Evolutionary conservation across 208 protist genomes (phyloP).

Genomic region (Porcisia hertigi): DNA sequence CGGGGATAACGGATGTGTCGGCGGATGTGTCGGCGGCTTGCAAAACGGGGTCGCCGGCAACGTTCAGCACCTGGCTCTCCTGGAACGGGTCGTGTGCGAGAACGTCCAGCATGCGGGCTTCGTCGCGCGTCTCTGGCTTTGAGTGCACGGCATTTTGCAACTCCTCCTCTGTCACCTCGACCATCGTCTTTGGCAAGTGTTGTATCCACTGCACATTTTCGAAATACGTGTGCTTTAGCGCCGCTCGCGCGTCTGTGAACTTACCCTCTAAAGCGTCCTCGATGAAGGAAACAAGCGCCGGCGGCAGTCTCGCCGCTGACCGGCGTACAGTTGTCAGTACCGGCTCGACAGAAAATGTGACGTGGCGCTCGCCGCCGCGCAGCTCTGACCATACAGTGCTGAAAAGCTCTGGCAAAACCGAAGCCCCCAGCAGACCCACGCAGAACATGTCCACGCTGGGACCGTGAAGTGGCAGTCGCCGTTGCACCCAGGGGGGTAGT

Average conservation of each 20-base stretch:
- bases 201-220: constrained; percentile 1
- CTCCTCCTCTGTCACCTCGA: constrained; percentile 47
- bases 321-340: constrained; percentile 37
- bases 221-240: constrained; percentile 67
- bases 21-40: constrained; percentile 23
- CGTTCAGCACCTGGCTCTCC: constrained; percentile 45
- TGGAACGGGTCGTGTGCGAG: constrained; percentile 59
- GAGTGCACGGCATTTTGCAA: constrained; percentile 43
- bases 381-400: constrained; percentile 44
- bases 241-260: constrained; percentile 30
- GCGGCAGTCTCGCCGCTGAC: constrained; percentile 18
- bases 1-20: constrained; percentile 20
- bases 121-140: constrained; percentile 48
- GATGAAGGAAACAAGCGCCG: constrained; percentile 57
- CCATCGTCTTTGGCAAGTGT: constrained; percentile 17
- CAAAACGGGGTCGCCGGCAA: constrained; percentile 12
- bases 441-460: constrained; percentile 65
- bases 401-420: constrained; percentile 49
- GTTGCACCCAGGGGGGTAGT: constrained; percentile 52
- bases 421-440: constrained; percentile 74
- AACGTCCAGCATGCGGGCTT: constrained; percentile 59
- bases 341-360: constrained; percentile 26
- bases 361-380: constrained; percentile 6
- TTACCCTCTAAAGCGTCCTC: constrained; percentile 37
- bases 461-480: constrained; percentile 28